Evolutionary conservation across 2,329 filamentous ascomycete species (phyloP).

Genomic region (Colletotrichum agaves): DNA sequence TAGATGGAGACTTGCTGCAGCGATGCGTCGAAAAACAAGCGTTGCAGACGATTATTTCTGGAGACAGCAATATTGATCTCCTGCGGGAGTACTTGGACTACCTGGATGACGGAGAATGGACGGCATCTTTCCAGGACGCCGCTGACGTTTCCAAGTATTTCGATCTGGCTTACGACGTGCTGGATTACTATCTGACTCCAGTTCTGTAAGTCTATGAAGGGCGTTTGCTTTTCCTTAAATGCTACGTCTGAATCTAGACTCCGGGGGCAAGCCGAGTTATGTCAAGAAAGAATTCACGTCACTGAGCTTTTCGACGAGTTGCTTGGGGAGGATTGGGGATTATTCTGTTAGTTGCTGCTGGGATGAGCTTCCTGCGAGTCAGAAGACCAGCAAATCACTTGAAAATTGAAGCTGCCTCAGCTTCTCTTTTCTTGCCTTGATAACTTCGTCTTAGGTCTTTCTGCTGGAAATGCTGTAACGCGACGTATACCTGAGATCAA

Average conservation of each 20-base stretch:
- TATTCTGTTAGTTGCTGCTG: too few species aligned
- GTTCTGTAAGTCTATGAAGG: slow-evolving; percentile 52
- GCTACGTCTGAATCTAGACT: neutral
- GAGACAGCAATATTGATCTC: slow-evolving; percentile 47
- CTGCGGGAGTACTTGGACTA: slow-evolving; percentile 62
- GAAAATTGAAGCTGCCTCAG: too few species aligned
- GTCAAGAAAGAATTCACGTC: too few species aligned
- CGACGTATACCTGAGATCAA: too few species aligned
- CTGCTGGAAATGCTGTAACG: too few species aligned
- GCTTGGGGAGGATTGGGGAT: too few species aligned
- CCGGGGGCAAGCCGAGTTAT: too few species aligned
- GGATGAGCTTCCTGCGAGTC: too few species aligned
- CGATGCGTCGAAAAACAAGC: slow-evolving; percentile 60
- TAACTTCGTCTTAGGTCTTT: too few species aligned
- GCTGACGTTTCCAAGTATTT: slow-evolving; percentile 51
- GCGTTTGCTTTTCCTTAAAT: neutral
- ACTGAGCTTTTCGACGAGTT: too few species aligned
- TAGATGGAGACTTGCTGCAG: slow-evolving; percentile 74
- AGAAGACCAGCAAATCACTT: too few species aligned
- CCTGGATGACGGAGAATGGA: slow-evolving; percentile 59
- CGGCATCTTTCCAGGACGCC: slow-evolving; percentile 45
- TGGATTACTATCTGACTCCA: slow-evolving; percentile 64
- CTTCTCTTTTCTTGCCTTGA: too few species aligned
- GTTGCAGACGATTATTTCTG: slow-evolving; percentile 55
- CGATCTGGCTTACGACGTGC: slow-evolving; percentile 62